Percentiles rank a stretch among this genome's conserved stretches.
These are phyloP conservation scores for Oryza meyeriana DNA, from an alignment of 176 grass and related monocot genomes.

Conservation along the genomic window DNA sequence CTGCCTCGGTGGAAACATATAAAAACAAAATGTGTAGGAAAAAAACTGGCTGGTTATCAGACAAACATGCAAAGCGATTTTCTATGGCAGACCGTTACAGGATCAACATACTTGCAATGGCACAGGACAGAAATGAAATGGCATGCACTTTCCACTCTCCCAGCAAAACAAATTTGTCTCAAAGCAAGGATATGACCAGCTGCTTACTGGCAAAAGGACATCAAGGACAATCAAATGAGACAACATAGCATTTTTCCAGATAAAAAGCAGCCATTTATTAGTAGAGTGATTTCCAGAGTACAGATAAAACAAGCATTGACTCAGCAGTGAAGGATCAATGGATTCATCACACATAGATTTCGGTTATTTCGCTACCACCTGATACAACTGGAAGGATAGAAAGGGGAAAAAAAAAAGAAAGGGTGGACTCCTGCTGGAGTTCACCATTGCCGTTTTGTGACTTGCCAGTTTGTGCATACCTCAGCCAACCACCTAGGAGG, in stretches of 20 bases:
- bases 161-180: neutral
- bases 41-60: neutral
- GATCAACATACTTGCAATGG: conserved; percentile 9
- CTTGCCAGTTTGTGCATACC: conserved; percentile 53
- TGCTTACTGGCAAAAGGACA: neutral
- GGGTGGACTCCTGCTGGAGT: conserved; percentile 35
- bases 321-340: neutral
- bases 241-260: conserved; percentile 6
- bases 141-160: neutral
- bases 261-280: conserved; percentile 12
- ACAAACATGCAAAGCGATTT: neutral
- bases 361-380: conserved; percentile 20
- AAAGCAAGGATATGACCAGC: neutral
- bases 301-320: conserved; percentile 20
- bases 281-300: conserved; percentile 20
- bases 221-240: conserved; percentile 16
- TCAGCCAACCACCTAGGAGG: conserved; percentile 27
- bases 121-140: neutral
- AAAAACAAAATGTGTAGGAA: neutral
- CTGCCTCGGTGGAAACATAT: neutral
- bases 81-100: neutral
- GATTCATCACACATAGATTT: conserved; percentile 14
- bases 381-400: conserved; percentile 22
- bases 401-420: neutral
- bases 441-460: conserved; percentile 55